Percentiles rank a stretch among this genome's conserved stretches.
Conservation (phyloP, 768 basidiomycete genomes). For the Termitomyces sp. region DNA sequence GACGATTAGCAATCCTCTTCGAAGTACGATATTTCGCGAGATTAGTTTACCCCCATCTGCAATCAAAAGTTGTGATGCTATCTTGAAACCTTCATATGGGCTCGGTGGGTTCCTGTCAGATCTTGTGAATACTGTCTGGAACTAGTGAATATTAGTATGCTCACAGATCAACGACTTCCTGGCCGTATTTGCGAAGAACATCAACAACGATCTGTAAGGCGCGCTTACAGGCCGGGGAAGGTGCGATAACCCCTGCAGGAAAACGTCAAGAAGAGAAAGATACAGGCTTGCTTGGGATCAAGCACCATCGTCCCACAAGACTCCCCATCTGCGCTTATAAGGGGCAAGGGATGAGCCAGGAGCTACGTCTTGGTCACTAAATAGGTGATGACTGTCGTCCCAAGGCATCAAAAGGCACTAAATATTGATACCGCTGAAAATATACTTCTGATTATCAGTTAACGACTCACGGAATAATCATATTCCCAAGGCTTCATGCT, state of each 20-base stretch:
- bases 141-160: constrained; percentile 11
- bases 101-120: constrained; percentile 36
- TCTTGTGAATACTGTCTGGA: not conserved
- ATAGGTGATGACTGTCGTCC: not conserved
- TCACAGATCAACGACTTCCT: constrained; percentile 48
- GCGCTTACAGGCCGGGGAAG: constrained; percentile 59
- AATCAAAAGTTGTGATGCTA: constrained; percentile 50
- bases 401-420: constrained; percentile 37
- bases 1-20: not conserved
- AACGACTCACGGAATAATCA: constrained; percentile 42
- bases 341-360: constrained; percentile 16
- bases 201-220: constrained; percentile 47
- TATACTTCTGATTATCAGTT: constrained; percentile 17
- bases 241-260: constrained; percentile 45
- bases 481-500: constrained; percentile 65
- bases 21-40: not conserved
- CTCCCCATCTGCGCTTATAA: constrained; percentile 47
- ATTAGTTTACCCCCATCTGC: constrained; percentile 42
- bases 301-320: constrained; percentile 63
- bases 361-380: not conserved
- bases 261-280: constrained; percentile 2
- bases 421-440: not conserved
- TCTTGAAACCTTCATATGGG: constrained; percentile 48
- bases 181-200: constrained; percentile 40
- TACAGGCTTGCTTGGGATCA: not conserved